phyloP scores from a whole-genome alignment of 1,284 basidiomycete genomes.

The Leccinum subfulvum region DNA sequence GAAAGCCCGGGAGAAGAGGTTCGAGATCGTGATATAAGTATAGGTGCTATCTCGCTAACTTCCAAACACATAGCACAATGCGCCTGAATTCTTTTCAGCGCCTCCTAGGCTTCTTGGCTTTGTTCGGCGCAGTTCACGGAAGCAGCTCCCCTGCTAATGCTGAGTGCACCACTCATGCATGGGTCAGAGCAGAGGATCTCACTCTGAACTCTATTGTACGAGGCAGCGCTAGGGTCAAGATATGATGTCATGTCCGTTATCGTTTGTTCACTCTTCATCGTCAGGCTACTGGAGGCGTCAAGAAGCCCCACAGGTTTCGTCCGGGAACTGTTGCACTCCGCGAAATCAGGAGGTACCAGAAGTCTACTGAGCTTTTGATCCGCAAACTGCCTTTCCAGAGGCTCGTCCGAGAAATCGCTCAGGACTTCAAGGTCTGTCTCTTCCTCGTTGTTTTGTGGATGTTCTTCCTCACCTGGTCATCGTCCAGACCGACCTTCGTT shows the following conservation, averaged over 20 bases:
- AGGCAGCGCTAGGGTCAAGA: conserved; percentile 11
- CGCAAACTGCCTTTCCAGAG: conserved; percentile 79
- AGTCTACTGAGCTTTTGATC: conserved; percentile 78
- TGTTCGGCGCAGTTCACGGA: conserved; percentile 6
- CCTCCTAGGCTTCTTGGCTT: conserved; percentile 5
- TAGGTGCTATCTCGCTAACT: neutral
- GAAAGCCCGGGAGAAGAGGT: neutral
- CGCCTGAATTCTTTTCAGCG: neutral
- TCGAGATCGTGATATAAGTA: neutral
- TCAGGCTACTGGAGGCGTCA: conserved; percentile 69
- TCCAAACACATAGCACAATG: neutral
- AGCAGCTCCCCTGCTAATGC: neutral
- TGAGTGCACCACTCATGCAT: conserved; percentile 13
- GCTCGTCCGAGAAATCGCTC: conserved; percentile 71
- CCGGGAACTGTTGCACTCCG: conserved; percentile 77
- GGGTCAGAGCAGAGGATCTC: conserved; percentile 26
- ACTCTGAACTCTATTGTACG: conserved; percentile 10
- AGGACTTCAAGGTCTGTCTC: conserved; percentile 65
- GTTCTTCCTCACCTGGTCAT: neutral
- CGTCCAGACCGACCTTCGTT: conserved; percentile 40
- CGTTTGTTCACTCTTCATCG: conserved; percentile 31
- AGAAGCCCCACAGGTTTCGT: conserved; percentile 73
- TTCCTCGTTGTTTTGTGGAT: neutral
- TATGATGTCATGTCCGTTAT: neutral
- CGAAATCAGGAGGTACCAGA: conserved; percentile 84